Base-by-base conservation (phyloP, 768 basidiomycete species). In the Pisolithus tinctorius region DNA sequence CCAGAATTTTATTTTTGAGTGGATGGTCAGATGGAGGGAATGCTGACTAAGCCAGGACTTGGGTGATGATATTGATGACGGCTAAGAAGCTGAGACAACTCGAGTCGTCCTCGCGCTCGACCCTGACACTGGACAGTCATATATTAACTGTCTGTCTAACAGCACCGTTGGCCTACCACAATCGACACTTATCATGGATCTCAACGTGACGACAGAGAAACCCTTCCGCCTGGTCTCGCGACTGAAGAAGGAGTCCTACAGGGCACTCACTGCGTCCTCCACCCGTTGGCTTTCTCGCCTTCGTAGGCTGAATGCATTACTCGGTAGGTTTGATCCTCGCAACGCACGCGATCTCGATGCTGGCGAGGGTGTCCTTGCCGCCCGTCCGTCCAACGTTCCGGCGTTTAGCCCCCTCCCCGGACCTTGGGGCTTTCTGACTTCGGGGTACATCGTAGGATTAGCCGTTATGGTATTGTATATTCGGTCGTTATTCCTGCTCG, bases 361-460 rank as follows among this genome's bases (percentile, higher is more conserved):
- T 34, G 31, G 40, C 43, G 34, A 36, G 30, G 49, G 27, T 45
- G 9, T 48, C 14, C 42, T 49, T 2, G 17, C 49, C 34, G 39
- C 45, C 42, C 47, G 49, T 52, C 34, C 56, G 46, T 43, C 51
- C 45, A 54, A 20, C 52, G 58, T 38, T 40, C 55, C 48, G 9
- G 29, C 20, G 34, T 52, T 50, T 53, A 54, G 43, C 46, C 40
- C 65, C 52, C 58, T 83, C 42, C 82, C 83, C 0, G 82, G 81
- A 0, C 84, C 83, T 1, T 84, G 80, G 77, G 81, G 75, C 0
- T 89, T 90, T 70, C 72, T 87, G 50, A 84, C 83, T 0, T 88
- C 86, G 14, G 78, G 83, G 2, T 90, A 90, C 63, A 79, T 84
- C 56, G 54, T 85, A 36, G 85, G 81, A 0, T 65, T 89, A 45